Evolutionary conservation across 768 basidiomycete genomes (phyloP), one percentile per base, ranked within the genome.

Genomic region (Russula lepida): DNA sequence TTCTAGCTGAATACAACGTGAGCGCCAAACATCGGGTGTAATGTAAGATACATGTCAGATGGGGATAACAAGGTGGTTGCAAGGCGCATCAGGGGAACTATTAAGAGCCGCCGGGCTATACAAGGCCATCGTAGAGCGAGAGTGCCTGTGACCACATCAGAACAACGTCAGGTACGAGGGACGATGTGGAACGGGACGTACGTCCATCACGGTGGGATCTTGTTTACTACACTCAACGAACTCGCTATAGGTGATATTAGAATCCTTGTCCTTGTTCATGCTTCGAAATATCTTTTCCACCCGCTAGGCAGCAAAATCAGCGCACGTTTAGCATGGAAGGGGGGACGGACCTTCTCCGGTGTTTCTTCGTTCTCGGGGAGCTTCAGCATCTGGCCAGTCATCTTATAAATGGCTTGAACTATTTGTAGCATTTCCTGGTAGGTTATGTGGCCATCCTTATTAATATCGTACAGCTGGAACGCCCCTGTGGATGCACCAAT

Each of bases 341-440:
- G 54, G 51, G 59, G 21, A 37, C 51, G 33, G 59, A 85, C 95
- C 90, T 98, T 99, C 75, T 98, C 94, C 1, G 97, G 95, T n/a
- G 97, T 99, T 76, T 98, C 95, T 75, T 99, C 97, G 71, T 98
- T 97, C 43, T 86, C 79, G n/a, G 97, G 95, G 23, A 98, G 83
- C 72, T 94, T 95, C 65, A 98, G 95, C 95, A 98, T 98, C 74
- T 95, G 86, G 21, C 97, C 97, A 4, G 97, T 98, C 97, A 99
- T 98, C 83, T 95, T 98, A 81, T 98, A 99, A 76, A 99, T 99
- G 48, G 92, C 88, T 69, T 88, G 84, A 9, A 99, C 97, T 71
- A 99, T 99, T 77, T 92, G 86, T 33, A 98, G 85, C 97, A 99
- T 99, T 77, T 99, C 97, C 70, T 94, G 87, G 74, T 98, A 98